Base-by-base conservation (phyloP, 1,284 basidiomycete genomes). In the Moesziomyces parantarcticus region DNA sequence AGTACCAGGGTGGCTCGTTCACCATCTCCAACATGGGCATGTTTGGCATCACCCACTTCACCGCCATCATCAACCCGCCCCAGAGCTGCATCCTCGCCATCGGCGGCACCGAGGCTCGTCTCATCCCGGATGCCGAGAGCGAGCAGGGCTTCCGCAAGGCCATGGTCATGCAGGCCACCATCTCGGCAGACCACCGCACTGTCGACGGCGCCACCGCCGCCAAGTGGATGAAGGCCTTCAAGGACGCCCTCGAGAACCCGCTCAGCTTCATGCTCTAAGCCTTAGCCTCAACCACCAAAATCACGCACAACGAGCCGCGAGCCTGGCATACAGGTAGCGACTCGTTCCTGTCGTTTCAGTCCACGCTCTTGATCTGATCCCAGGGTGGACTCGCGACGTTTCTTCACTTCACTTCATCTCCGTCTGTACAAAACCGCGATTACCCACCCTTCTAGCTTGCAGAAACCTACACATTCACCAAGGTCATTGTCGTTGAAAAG, bases 11-110 rank as follows among this genome's bases (percentile, higher is more conserved):
- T 72, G 97, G 97, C 58, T 92, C 94, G 13, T 99, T 99, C 87
- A 99, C 97, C 57, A 94, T 99, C 84, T 99, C 97, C 76, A 99
- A 99, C 87, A 89, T 99, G 76, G 97, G 97, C 86, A 99, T 99
- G 97, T 97, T 89, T 83, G 96, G 93, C 77, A 80, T 84, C 57
- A 89, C 90, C 60, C 90, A 97, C 86, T 99, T 99, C 86, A 98
- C 95, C 21, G 97, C 97, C 51, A 99, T 99, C 87, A 97, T 99
- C 89, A 99, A 99, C 89, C 90, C 92, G 20, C 97, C 97, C 39
- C 97, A 99, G 86, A 92, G 92, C 67, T 97, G 94, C 86, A 99
- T 99, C 83, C 90, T 99, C 61, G 97, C 97, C 57, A 90, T 99
- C 75, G 95, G 97, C 44, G 88, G 90, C 25, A 94, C 94, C n/a